Evolutionary conservation across 2,329 filamentous ascomycete genomes (phyloP), one percentile per base, ranked within the genome.

Genomic region (Pseudogymnoascus sp.): DNA sequence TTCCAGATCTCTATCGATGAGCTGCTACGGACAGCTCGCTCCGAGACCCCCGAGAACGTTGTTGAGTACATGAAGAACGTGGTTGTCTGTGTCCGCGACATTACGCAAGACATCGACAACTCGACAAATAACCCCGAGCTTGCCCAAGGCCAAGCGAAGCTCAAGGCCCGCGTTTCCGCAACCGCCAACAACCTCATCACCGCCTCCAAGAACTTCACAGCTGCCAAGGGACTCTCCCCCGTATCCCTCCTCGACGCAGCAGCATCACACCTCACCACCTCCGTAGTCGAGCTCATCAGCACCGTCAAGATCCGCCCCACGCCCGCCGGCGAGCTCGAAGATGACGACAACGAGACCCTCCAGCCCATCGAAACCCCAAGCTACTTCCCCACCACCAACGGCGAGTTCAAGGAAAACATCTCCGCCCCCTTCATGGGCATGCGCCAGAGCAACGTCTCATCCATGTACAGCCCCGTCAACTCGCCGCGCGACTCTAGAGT

Each of bases 181-280:
- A 96, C 93, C 1, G 92, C 94, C 58, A 97, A 97, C 79, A 94
- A 93, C 71, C 80, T 99, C 63, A 97, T 97, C 70, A 97, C 93
- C 2, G 91, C 93, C 1, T 89, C 91, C 35, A 96, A 95, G 78
- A 96, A 96, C 72, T 96, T 94, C 74, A 88, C 90, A 35, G 83
- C 85, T 9, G 87, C 91, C 0, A 86, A 85, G 19, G 94, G 94
- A 30, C 83, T 99, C 33, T 93, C 91, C 1, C 94, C 94, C 0
- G 88, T 99, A n/a, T 96, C 91, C 5, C 78, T 99, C 2, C 80
- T 99, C 22, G 94, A 99, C 74, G 94, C 93, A 3, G 93, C 94
- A 2, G 92, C 93, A 6, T 94, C 91, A 23, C 92, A 99, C 75
- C 81, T 97, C 36, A 91, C 91, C 1, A 86, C 90, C 4, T 87